Evolutionary conservation across 345 rosid genomes (phyloP).

Genomic region (Dipteronia sinensis): DNA sequence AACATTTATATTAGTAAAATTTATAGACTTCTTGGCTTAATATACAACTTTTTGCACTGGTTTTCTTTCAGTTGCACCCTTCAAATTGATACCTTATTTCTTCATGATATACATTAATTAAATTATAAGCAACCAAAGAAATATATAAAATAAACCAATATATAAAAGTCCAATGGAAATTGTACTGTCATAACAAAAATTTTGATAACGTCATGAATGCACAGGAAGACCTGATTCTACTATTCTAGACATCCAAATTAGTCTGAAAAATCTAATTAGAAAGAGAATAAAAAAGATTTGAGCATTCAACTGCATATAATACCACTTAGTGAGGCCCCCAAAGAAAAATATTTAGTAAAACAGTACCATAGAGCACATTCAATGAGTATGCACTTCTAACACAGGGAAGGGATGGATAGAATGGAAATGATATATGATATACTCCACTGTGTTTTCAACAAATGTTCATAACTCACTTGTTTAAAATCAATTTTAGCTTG

Average conservation of each 20-base stretch:
- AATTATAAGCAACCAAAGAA: neutral
- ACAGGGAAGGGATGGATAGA: neutral
- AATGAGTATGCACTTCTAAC: neutral
- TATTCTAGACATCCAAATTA: neutral
- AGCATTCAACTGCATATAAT: neutral
- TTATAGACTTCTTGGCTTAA: neutral
- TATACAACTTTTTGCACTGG: neutral
- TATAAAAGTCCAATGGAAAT: neutral
- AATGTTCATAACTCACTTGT: constrained; percentile 54
- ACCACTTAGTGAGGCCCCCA: neutral
- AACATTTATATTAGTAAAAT: neutral
- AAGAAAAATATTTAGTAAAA: neutral
- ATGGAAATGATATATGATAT: neutral
- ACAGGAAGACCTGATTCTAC: neutral
- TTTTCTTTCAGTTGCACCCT: neutral
- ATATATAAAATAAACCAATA: neutral
- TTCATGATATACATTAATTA: neutral
- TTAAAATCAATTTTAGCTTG: constrained; percentile 85
- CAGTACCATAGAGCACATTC: neutral
- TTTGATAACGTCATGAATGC: neutral
- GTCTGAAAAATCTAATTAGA: neutral
- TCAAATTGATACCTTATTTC: neutral
- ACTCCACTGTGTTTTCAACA: neutral
- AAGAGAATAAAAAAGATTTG: neutral
- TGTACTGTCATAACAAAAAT: neutral